Base-by-base conservation (phyloP, 2,329 filamentous ascomycete genomes). In the Chrysosporium queenslandicum region DNA sequence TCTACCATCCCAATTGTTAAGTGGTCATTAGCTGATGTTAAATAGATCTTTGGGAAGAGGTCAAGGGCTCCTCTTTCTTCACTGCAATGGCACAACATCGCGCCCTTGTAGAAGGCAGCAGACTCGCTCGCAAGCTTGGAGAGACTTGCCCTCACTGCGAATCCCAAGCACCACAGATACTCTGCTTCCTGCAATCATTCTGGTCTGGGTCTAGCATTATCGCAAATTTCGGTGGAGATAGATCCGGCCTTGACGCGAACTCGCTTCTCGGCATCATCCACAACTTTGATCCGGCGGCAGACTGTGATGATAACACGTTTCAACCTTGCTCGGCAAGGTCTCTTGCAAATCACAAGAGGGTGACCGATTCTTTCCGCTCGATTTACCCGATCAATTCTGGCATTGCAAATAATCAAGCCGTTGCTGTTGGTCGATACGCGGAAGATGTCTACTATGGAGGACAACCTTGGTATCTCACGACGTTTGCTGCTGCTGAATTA, bases 391-490 rank as follows among this genome's bases (percentile, higher is more conserved):
- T 92, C 69, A 92, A 92, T 71, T 72, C 70, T 3, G 83, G 81
- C 4, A 79, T 83, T 47, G 60, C 77, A 1, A 67, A 76, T 29
- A 81, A 83, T 18, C 67, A 68, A 14, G 83, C 83, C 6, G 74
- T 81, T 8, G 76, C 80, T 5, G 71, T 85, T 4, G 84, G 85
- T 41, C 74, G 85, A 55, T 87, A 88, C 63, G 68, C 81, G 0
- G 83, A 87, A 65, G 87, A 92, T 60, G 70, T 74, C 12, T 91
- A 90, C 67, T 85, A 82, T 67, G 80, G 79, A 54, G 86, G 86
- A 4, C 87, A 91, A 65, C 86, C 86, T 2, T 91, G 86, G 86
- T 86, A 87, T 60, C 74, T 90, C 7, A 77, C 78, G 58, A 90
- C 85, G 1, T 75, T 87, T 32, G 85, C 84, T 0, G 84, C 84